phyloP scores from a whole-genome alignment of 306 rosid genomes.

The Styphnolobium japonicum region DNA sequence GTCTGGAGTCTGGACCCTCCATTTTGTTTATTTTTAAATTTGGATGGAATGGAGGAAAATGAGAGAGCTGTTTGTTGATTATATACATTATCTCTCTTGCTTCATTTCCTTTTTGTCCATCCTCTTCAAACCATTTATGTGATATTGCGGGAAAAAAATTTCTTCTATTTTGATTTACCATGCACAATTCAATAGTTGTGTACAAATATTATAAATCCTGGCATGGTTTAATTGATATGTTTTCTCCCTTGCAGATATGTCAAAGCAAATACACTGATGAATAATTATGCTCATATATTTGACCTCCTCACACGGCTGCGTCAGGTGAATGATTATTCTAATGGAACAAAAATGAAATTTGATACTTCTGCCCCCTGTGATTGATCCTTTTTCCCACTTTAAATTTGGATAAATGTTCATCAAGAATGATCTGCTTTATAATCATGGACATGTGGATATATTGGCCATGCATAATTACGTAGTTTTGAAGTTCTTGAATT shows the following conservation, averaged over 20 bases:
- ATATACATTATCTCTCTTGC: background rate
- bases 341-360: background rate
- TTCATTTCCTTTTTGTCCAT: background rate
- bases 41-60: background rate
- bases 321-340: constrained; percentile 54
- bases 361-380: background rate
- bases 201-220: background rate
- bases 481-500: background rate
- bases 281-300: constrained; percentile 92
- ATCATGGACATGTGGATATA: background rate
- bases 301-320: constrained; percentile 91
- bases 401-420: background rate
- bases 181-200: background rate
- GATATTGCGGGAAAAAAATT: background rate
- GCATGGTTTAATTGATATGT: constrained; percentile 16
- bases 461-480: background rate
- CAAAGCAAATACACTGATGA: constrained; percentile 57
- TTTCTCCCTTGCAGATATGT: constrained; percentile 61
- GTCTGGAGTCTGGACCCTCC: background rate
- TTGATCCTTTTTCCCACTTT: background rate
- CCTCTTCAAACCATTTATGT: background rate
- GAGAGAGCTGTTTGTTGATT: background rate
- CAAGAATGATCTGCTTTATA: background rate
- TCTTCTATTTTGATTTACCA: background rate
- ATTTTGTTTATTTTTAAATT: background rate